Conservation (phyloP, 192 early-diverging fungal genomes). For the Coemansia sp. region DNA sequence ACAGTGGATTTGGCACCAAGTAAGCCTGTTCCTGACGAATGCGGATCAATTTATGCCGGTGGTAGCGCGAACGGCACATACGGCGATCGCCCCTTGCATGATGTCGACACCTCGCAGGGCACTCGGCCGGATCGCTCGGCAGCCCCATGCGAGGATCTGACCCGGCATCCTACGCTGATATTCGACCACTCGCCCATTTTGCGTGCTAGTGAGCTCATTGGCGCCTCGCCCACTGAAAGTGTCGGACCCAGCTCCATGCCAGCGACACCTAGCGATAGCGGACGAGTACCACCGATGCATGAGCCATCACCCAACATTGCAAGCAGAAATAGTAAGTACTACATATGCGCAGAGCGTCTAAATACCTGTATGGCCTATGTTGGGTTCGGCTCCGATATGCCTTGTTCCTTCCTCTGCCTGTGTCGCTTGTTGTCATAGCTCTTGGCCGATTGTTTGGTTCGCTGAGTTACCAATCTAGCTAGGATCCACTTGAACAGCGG, state of each 20-base stretch:
- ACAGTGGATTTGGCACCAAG: constrained; percentile 2
- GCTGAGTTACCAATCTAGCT: not conserved
- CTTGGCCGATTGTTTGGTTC: not conserved
- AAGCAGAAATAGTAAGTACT: not conserved
- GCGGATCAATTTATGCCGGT: constrained; percentile 11
- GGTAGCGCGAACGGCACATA: constrained; percentile 13
- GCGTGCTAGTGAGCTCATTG: constrained; percentile 27
- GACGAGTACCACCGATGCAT: too few species aligned
- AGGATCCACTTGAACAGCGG: not conserved
- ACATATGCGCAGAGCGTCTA: not conserved
- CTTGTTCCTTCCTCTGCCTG: not conserved
- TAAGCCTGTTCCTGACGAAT: constrained; percentile 2
- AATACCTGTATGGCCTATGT: not conserved
- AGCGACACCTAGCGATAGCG: not conserved
- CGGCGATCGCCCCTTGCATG: constrained; percentile 37
- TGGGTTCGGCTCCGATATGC: not conserved
- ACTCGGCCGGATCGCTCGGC: not conserved
- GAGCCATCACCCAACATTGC: not conserved
- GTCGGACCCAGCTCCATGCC: not conserved
- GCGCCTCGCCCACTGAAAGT: not conserved
- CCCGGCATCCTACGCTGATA: constrained; percentile 46
- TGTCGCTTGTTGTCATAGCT: not conserved
- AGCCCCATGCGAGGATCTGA: constrained; percentile 14
- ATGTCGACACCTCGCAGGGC: not conserved
- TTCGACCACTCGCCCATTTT: constrained; percentile 49